These are phyloP conservation scores for Paramecium octaurelia DNA, from an alignment of 73 alveolate species.

Conservation along the genomic window DNA sequence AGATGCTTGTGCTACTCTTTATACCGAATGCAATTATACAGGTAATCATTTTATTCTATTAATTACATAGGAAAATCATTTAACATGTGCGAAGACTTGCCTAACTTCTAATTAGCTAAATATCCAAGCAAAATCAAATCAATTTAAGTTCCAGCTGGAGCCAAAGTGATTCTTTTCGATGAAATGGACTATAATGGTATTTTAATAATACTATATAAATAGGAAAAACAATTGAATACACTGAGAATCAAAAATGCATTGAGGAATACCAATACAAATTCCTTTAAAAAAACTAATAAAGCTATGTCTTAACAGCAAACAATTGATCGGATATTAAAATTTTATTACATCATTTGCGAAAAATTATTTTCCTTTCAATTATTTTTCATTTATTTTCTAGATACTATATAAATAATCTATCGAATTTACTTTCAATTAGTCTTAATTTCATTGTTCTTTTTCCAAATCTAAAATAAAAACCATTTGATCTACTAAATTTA, in stretches of 20 bases:
- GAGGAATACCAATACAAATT: background rate
- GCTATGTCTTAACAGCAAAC: slow-evolving; percentile 12
- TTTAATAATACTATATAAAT: background rate
- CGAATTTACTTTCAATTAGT: too few relatives aligned
- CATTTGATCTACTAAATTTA: too few relatives aligned
- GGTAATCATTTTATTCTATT: background rate
- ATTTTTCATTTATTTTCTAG: too few relatives aligned
- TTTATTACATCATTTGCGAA: background rate
- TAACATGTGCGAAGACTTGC: slow-evolving; percentile 27
- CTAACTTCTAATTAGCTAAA: background rate
- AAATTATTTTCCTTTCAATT: background rate
- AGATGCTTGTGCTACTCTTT: slow-evolving; percentile 28
- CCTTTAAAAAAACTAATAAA: background rate
- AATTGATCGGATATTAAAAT: background rate
- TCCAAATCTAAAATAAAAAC: too few relatives aligned
- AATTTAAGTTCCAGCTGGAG: slow-evolving; percentile 42
- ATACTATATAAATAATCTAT: too few relatives aligned
- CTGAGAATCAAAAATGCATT: background rate
- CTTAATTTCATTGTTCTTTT: too few relatives aligned
- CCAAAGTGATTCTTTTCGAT: background rate
- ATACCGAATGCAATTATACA: slow-evolving; percentile 5
- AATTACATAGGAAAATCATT: background rate
- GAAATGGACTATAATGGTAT: slow-evolving; percentile 23
- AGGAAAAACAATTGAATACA: slow-evolving; percentile 30
- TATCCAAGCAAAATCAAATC: slow-evolving; percentile 39